Conservation (phyloP, 2,329 filamentous ascomycete species). For the Nemania sp. region DNA sequence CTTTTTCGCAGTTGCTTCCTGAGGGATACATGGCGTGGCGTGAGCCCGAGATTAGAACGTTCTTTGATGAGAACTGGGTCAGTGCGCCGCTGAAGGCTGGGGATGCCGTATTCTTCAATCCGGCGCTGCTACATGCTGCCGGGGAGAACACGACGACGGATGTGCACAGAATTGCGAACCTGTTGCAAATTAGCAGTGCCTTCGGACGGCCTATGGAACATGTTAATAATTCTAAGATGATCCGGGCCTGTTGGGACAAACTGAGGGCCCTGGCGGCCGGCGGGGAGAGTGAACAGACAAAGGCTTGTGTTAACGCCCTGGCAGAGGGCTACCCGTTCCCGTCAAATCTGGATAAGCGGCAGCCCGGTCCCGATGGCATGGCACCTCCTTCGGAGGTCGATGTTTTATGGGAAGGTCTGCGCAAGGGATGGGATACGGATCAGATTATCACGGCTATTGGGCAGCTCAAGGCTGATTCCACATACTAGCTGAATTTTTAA, state of each 20-base stretch:
- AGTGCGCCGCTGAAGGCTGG: slow-evolving; percentile 65
- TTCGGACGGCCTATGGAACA: slow-evolving; percentile 75
- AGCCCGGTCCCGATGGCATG: slow-evolving; percentile 66
- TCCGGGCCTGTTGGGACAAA: slow-evolving; percentile 59
- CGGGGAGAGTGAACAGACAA: slow-evolving; percentile 13
- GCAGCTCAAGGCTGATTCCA: slow-evolving; percentile 24
- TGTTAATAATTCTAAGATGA: slow-evolving; percentile 63
- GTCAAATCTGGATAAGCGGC: slow-evolving; percentile 66
- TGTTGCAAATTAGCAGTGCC: slow-evolving; percentile 71
- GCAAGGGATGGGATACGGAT: slow-evolving; percentile 31
- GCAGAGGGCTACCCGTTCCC: slow-evolving; percentile 69
- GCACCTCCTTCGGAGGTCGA: slow-evolving; percentile 54
- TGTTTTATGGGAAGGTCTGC: slow-evolving; percentile 29
- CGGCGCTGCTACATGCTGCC: slow-evolving; percentile 72
- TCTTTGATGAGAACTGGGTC: slow-evolving; percentile 66
- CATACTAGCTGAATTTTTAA: slow-evolving; percentile 25
- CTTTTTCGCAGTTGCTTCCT: slow-evolving; percentile 69
- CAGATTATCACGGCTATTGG: slow-evolving; percentile 26
- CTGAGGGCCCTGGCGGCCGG: slow-evolving; percentile 44
- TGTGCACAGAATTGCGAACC: slow-evolving; percentile 68
- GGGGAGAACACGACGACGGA: slow-evolving; percentile 64
- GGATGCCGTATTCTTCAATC: slow-evolving; percentile 74
- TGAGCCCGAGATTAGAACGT: slow-evolving; percentile 62
- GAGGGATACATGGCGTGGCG: slow-evolving; percentile 71
- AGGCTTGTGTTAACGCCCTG: slow-evolving; percentile 55